A percentile compares a stretch with the other conserved stretches of the same genome.
Conservation (phyloP, 192 early-diverging fungal genomes). For the Entomortierella parvispora region DNA sequence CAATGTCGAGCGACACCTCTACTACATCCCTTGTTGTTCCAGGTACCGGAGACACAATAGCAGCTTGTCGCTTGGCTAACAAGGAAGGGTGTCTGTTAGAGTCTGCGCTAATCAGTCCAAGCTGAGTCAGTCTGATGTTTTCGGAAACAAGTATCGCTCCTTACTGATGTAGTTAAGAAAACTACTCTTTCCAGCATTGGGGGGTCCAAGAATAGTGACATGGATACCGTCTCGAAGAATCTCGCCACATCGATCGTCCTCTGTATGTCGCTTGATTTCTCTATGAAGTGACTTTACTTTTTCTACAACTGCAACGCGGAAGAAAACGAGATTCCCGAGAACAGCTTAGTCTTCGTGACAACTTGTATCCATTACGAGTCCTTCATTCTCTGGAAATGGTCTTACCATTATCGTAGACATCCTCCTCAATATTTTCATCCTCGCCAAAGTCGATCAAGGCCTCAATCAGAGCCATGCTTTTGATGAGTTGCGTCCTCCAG, state of each 20-base stretch:
- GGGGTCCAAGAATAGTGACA: slow-evolving; percentile 77
- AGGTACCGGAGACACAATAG: slow-evolving; percentile 77
- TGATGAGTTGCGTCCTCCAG: slow-evolving; percentile 70
- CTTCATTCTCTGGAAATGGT: too few species aligned
- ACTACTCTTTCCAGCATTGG: slow-evolving; percentile 83
- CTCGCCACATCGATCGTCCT: slow-evolving; percentile 75
- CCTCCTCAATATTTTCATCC: slow-evolving; percentile 83
- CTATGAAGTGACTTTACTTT: slow-evolving; percentile 14
- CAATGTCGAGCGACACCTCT: slow-evolving; percentile 76
- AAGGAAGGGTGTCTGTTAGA: not conserved
- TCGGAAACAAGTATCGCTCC: too few species aligned
- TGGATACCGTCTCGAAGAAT: slow-evolving; percentile 77
- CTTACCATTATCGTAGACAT: slow-evolving; percentile 63
- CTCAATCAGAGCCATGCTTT: slow-evolving; percentile 70
- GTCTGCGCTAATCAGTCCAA: slow-evolving; percentile 5
- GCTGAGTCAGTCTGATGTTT: too few species aligned
- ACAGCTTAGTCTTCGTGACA: not conserved
- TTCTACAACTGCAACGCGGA: slow-evolving; percentile 4
- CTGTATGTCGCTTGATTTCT: slow-evolving; percentile 59
- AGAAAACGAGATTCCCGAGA: not conserved
- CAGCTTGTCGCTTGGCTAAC: slow-evolving; percentile 75
- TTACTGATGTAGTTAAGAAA: slow-evolving; percentile 74
- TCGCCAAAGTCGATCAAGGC: slow-evolving; percentile 84
- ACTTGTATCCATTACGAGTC: too few species aligned
- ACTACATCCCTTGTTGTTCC: slow-evolving; percentile 84